Conservation (phyloP, 2,329 filamentous ascomycete species). For the Tolypocladium nubicola region DNA sequence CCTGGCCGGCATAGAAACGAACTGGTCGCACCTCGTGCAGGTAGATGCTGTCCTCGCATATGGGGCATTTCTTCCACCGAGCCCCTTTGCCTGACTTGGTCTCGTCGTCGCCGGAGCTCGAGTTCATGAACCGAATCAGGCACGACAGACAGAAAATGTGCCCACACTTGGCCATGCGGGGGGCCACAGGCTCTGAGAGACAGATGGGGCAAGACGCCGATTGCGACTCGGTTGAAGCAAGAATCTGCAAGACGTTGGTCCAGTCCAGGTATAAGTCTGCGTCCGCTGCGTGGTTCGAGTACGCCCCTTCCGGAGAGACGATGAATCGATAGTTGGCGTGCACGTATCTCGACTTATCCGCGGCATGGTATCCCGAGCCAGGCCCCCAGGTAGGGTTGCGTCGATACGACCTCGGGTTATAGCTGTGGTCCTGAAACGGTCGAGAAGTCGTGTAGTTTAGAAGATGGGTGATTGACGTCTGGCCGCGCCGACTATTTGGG, state of each 20-base stretch:
- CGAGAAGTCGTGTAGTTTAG: conserved; percentile 83
- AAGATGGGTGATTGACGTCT: conserved; percentile 93
- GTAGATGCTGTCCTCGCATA: conserved; percentile 91
- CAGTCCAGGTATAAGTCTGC: conserved; percentile 87
- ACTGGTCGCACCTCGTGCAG: conserved; percentile 83
- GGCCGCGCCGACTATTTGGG: conserved; percentile 65
- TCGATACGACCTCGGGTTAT: conserved; percentile 46
- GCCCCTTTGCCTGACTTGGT: conserved; percentile 55
- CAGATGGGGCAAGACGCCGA: conserved; percentile 88
- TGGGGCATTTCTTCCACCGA: conserved; percentile 89
- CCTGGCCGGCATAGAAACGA: conserved; percentile 83
- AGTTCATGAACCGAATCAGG: conserved; percentile 90
- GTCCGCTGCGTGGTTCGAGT: conserved; percentile 70
- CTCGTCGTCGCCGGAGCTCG: conserved; percentile 62
- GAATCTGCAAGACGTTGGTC: conserved; percentile 80
- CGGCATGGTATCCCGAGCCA: conserved; percentile 80
- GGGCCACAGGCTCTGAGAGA: conserved; percentile 81
- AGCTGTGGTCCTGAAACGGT: conserved; percentile 48
- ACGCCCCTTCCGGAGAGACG: conserved; percentile 72
- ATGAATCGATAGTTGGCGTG: conserved; percentile 98
- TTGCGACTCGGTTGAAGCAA: conserved; percentile 85
- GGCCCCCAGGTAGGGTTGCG: conserved; percentile 73
- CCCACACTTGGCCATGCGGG: conserved; percentile 92
- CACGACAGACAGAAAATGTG: conserved; percentile 96
- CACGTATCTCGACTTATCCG: conserved; percentile 82